A percentile compares a stretch with the other conserved stretches of the same genome.
Evolutionary conservation across 1,284 basidiomycete genomes (phyloP).

Genomic region (Pascua sp.): DNA sequence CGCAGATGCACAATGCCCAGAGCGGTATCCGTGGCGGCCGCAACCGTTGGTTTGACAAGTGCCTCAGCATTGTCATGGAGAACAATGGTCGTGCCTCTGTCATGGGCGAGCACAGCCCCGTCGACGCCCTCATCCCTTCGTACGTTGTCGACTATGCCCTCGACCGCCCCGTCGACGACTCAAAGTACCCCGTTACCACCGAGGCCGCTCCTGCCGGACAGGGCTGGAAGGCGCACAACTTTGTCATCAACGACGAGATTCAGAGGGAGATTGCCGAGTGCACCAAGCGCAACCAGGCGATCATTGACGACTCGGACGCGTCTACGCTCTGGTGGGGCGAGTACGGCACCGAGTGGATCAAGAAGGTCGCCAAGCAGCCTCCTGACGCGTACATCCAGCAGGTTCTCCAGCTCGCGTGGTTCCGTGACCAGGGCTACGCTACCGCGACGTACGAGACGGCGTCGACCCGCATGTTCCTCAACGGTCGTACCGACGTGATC

Average conservation of each 20-base stretch:
- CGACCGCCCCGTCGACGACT: slow-evolving; percentile 59
- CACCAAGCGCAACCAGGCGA: slow-evolving; percentile 57
- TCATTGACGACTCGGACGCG: slow-evolving; percentile 78
- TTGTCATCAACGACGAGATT: slow-evolving; percentile 66
- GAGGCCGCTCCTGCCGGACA: slow-evolving; percentile 20
- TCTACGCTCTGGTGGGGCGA: slow-evolving; percentile 79
- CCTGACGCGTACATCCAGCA: slow-evolving; percentile 92
- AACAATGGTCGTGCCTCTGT: slow-evolving; percentile 80
- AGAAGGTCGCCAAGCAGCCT: slow-evolving; percentile 68
- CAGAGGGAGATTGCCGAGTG: slow-evolving; percentile 61
- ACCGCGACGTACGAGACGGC: slow-evolving; percentile 95
- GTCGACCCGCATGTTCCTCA: slow-evolving; percentile 82
- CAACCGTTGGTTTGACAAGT: slow-evolving; percentile 94
- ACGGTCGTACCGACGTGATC: slow-evolving; percentile 90
- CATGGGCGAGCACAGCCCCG: slow-evolving; percentile 88
- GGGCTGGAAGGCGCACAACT: slow-evolving; percentile 69
- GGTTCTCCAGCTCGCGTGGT: slow-evolving; percentile 90
- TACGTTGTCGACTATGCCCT: slow-evolving; percentile 84
- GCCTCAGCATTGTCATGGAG: slow-evolving; percentile 77
- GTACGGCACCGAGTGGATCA: slow-evolving; percentile 90
- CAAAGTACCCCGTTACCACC: slow-evolving; percentile 40
- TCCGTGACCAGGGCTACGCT: slow-evolving; percentile 69
- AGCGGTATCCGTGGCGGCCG: slow-evolving; percentile 64
- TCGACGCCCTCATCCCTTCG: slow-evolving; percentile 87
- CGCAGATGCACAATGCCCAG: slow-evolving; percentile 73